Conservation (phyloP, 2,329 filamentous ascomycete species). For the Botrytis aclada region DNA sequence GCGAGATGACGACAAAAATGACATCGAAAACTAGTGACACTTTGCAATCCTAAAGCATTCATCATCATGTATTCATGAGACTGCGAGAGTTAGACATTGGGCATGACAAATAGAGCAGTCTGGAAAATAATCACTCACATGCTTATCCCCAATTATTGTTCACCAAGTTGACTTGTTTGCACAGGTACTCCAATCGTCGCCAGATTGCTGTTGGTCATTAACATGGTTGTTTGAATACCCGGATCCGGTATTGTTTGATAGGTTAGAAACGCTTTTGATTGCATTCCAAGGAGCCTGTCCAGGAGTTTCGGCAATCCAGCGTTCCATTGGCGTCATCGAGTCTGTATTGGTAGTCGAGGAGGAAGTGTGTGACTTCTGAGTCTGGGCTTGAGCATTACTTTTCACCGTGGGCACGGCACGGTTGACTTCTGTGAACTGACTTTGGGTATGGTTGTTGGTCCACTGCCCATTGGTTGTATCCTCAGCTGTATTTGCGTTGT, state of each 20-base stretch:
- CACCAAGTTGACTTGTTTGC: not conserved
- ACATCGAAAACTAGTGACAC: not conserved
- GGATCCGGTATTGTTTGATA: not conserved
- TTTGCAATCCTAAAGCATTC: not conserved
- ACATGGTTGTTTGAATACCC: not conserved
- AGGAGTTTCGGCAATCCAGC: not conserved
- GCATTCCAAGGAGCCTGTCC: conserved; percentile 1
- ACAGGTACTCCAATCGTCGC: conserved; percentile 7
- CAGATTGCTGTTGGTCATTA: not conserved
- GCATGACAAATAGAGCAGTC: not conserved
- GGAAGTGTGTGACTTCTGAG: not conserved
- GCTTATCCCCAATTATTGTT: not conserved
- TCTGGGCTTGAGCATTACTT: not conserved
- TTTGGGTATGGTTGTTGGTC: not conserved
- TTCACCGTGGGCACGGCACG: not conserved
- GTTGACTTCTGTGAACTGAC: not conserved
- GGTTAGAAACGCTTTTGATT: not conserved
- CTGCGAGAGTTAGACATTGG: not conserved
- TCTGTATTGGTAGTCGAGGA: too few species aligned
- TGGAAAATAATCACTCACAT: not conserved
- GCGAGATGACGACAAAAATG: not conserved
- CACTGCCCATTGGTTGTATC: not conserved
- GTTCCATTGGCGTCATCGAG: conserved; percentile 1
- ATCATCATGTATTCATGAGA: not conserved
- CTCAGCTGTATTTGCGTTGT: too few species aligned